Conservation (phyloP, 371 early-diverging fungal species). For the Syncephalastrum monosporum region DNA sequence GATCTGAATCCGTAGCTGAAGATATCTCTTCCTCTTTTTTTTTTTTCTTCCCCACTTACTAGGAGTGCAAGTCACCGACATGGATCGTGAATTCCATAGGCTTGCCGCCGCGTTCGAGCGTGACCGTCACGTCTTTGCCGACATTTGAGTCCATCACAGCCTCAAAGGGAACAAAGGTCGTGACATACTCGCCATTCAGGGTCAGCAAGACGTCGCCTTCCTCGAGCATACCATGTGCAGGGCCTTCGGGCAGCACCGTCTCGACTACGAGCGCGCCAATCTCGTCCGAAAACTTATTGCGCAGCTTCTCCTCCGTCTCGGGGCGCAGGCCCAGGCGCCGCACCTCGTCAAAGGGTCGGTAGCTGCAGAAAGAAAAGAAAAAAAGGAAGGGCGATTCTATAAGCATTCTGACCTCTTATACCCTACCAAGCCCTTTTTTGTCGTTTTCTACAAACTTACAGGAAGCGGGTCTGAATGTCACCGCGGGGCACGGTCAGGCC, state of each 20-base stretch:
- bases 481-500: constrained; percentile 81
- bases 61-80: constrained; percentile 75
- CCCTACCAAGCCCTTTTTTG: too few relatives aligned
- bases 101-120: constrained; percentile 77
- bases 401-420: too few relatives aligned
- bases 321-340: constrained; percentile 69
- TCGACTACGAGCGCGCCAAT: constrained; percentile 90
- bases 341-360: constrained; percentile 75
- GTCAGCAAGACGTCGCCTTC: constrained; percentile 88
- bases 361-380: constrained; percentile 15
- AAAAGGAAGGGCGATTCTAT: too few relatives aligned
- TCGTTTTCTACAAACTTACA: constrained; percentile 44
- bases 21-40: too few relatives aligned
- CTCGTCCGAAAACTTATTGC: constrained; percentile 68
- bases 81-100: constrained; percentile 55
- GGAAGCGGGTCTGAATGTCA: constrained; percentile 84
- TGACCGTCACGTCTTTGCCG: constrained; percentile 59
- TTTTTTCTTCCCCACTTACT: constrained; percentile 36
- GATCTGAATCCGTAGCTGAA: too few relatives aligned
- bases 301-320: constrained; percentile 70
- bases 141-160: constrained; percentile 75
- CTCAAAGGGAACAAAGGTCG: constrained; percentile 85
- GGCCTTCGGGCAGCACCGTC: constrained; percentile 82
- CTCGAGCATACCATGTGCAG: constrained; percentile 70
- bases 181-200: constrained; percentile 75